phyloP scores from a whole-genome alignment of 2,329 filamentous ascomycete species.

The Ilyonectria sp. region DNA sequence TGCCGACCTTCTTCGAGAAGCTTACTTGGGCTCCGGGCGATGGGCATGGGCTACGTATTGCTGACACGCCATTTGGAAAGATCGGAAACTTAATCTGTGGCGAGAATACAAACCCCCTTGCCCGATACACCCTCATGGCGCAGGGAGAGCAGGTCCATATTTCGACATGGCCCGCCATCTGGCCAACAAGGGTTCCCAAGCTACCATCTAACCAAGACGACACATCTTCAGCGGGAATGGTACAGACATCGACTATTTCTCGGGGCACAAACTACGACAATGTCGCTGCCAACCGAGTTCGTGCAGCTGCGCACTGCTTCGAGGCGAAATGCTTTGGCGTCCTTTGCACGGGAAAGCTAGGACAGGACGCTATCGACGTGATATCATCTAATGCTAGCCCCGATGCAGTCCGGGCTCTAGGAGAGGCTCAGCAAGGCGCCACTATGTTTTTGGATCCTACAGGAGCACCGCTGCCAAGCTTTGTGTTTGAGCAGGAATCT shows the following conservation, averaged over 20 bases:
- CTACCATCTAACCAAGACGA: too few species aligned
- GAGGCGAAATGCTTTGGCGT: conserved; percentile 72
- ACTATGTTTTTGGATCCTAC: conserved; percentile 68
- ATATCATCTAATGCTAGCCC: conserved; percentile 57
- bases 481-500: too few species aligned
- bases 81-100: conserved; percentile 69
- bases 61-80: conserved; percentile 61
- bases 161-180: conserved; percentile 68
- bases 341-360: conserved; percentile 52
- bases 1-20: conserved; percentile 72
- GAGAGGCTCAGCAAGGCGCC: conserved; percentile 58
- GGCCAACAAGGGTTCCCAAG: conserved; percentile 58
- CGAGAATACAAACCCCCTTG: conserved; percentile 71
- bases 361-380: conserved; percentile 1
- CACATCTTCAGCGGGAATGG: conserved; percentile 29
- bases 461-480: too few species aligned
- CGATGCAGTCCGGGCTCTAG: too few species aligned
- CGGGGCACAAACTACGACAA: conserved; percentile 64
- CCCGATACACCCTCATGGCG: conserved; percentile 66
- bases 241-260: too few species aligned
- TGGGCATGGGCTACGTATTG: conserved; percentile 63
- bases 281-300: conserved; percentile 65
- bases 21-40: conserved; percentile 68
- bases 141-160: conserved; percentile 71
- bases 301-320: conserved; percentile 70